phyloP scores from a whole-genome alignment of 1,284 basidiomycete genomes.

The Malassezia japonica region DNA sequence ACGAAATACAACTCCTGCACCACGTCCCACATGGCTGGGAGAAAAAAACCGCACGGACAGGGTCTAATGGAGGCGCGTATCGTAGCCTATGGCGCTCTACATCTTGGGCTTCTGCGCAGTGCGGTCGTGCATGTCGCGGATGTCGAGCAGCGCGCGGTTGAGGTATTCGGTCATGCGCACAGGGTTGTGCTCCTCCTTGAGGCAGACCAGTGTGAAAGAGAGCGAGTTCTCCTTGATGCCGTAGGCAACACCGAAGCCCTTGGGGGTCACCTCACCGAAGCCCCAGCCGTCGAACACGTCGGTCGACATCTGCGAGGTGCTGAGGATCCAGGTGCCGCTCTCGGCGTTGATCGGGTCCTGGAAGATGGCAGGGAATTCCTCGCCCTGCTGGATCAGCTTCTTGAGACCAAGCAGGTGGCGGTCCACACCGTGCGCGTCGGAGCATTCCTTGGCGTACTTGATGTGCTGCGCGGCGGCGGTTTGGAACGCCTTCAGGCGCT shows the following conservation, averaged over 20 bases:
- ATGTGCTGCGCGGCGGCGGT: conserved; percentile 71
- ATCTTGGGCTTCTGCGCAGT: conserved; percentile 19
- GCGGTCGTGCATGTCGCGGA: conserved; percentile 42
- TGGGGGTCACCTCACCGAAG: conserved; percentile 79
- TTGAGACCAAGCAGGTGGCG: conserved; percentile 87
- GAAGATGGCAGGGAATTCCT: conserved; percentile 69
- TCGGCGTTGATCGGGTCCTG: conserved; percentile 63
- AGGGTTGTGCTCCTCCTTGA: conserved; percentile 56
- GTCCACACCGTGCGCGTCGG: conserved; percentile 89
- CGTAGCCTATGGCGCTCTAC: conserved; percentile 1
- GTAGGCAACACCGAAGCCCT: conserved; percentile 89
- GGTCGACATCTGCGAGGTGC: conserved; percentile 76
- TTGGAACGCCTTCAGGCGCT: conserved; percentile 64
- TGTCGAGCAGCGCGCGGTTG: conserved; percentile 46
- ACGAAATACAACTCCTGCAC: conserved; percentile 23
- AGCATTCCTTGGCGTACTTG: conserved; percentile 78
- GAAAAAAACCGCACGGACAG: too few relatives aligned
- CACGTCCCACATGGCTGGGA: background rate
- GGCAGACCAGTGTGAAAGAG: conserved; percentile 82
- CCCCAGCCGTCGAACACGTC: conserved; percentile 88
- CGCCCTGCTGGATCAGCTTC: conserved; percentile 66
- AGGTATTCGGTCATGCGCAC: conserved; percentile 50
- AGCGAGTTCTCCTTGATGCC: conserved; percentile 77
- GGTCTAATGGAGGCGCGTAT: background rate
- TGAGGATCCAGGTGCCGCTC: conserved; percentile 81